Evolutionary conservation across 148 eudicot species (phyloP).

Genomic region (Camellia sinensis): DNA sequence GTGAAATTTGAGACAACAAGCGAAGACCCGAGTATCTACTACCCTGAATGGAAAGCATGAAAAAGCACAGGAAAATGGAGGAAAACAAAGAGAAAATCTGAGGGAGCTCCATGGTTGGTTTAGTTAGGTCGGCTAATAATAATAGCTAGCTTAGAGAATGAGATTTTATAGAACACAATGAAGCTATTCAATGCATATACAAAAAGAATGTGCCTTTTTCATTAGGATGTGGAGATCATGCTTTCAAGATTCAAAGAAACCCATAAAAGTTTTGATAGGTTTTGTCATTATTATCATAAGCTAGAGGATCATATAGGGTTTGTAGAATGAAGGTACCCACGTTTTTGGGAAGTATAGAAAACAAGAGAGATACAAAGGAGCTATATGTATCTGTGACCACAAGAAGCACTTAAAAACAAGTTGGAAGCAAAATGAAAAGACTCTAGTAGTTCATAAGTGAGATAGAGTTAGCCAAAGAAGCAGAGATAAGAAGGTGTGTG

Average conservation of each 20-base stretch:
- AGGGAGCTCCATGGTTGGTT: conserved; percentile 25
- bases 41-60: conserved; percentile 33
- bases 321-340: conserved; percentile 22
- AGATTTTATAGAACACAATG: conserved; percentile 17
- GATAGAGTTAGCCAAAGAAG: too few species aligned
- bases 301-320: conserved; percentile 7
- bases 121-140: not conserved
- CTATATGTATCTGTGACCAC: conserved; percentile 31
- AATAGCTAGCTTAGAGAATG: not conserved
- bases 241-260: not conserved
- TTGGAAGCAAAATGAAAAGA: not conserved
- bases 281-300: conserved; percentile 23
- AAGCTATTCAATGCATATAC: not conserved
- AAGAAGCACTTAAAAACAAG: conserved; percentile 23
- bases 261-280: not conserved
- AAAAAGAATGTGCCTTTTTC: not conserved
- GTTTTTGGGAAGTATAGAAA: conserved; percentile 20
- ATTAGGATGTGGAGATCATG: conserved; percentile 14
- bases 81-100: conserved; percentile 21
- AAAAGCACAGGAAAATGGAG: conserved; percentile 20
- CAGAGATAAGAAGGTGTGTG: too few species aligned
- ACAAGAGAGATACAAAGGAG: too few species aligned
- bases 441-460: too few species aligned
- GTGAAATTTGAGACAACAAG: conserved; percentile 33
- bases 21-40: conserved; percentile 30